Base-by-base conservation (phyloP, 2,329 filamentous ascomycete genomes). In the Alternaria burnsii region DNA sequence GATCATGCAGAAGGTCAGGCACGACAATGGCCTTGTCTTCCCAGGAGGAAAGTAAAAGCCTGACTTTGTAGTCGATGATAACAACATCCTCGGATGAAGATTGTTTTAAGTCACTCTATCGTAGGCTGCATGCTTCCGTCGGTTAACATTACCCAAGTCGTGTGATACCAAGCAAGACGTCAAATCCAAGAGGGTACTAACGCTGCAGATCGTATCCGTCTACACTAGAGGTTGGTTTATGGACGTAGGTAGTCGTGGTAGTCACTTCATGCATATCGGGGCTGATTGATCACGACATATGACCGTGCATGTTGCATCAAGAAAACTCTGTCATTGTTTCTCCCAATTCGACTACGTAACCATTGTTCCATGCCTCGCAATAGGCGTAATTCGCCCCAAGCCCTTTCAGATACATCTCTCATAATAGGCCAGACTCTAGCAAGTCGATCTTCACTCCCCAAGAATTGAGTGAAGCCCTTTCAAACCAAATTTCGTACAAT, bases 1-100 rank as follows among this genome's bases (percentile, higher is more conserved):
- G 56, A 76, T 84, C 11, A 79, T 81, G 55, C 75, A 80, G 59
- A 79, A 80, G 62, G 73, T 81, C 63, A 79, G 82, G 66, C 74
- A 73, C 69, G 78, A 81, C 48, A 82, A 80, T 68, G 79, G 79
- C 2, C 72, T 84, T 42, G 54, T 80, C 24, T 84, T 81, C 71
- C 62, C 67, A 1, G 68, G 59, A 10, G 71, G 70, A 26, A 66
- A 62, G 51, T 70, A 69, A 43, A 34, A 36, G 28, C 38, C 6
- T 38, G 38, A 6, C 5, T 8, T 55, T 1, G 4, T 34, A 48
- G 46, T 22, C 4, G 38, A 20, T n/a, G 26, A 24, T 26, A 28
- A n/a, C 16, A 24, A 24, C 30, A 36, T 7, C 4, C 8, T 18
- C 36, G 9, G 36, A 40, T 20, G n/a, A 40, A 20, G n/a, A 20